Base-by-base conservation (phyloP, 768 basidiomycete species). In the Tricholoma bakamatsutake region DNA sequence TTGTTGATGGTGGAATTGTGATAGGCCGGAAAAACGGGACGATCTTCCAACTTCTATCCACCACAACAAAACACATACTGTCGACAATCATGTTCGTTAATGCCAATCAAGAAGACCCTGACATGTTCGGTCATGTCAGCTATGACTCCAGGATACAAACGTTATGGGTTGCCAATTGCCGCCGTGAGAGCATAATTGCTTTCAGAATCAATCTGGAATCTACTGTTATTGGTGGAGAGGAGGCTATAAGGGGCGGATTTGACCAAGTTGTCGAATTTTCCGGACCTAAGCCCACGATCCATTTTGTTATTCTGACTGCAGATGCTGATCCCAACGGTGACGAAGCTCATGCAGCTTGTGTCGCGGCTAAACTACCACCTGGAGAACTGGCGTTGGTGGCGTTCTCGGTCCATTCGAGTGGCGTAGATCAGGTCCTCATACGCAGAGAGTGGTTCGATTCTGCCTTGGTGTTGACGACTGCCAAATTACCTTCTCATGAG, bases 341-440 rank as follows among this genome's bases (percentile, higher is more conserved):
- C 52, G 90, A 92, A 67, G 88, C 90, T 0, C 83, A 86, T 62
- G 90, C 90, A 9, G 90, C 90, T 5, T 92, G 90, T 59, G 77
- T 89, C 18, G 90, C 90, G 3, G 90, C 90, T 2, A 91, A 91
- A 64, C 77, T 91, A 5, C 76, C 79, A 5, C 82, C 85, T 1
- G 86, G 87, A 39, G 87, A 91, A 60, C 74, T 92, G 35, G 88
- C 90, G 24, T 76, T 93, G 50, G 88, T 91, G 5, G 90, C 88
- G 30, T 93, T 92, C 71, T 89, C 88, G 2, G 90, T 93, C n/a
- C 91, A 93, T 66, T 85, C 88, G 15, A 82, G 80, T n/a, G 91
- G 91, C 35, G 91, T 93, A 12, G 91, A 93, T 65, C 91, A 93
- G 65, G 83, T 93, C 28, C 80, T 93, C 52, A 86, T 93, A 61